Evolutionary conservation across 225 moss, liverwort and hornwort species (phyloP).

Genomic region (Anthoceros angustus): DNA sequence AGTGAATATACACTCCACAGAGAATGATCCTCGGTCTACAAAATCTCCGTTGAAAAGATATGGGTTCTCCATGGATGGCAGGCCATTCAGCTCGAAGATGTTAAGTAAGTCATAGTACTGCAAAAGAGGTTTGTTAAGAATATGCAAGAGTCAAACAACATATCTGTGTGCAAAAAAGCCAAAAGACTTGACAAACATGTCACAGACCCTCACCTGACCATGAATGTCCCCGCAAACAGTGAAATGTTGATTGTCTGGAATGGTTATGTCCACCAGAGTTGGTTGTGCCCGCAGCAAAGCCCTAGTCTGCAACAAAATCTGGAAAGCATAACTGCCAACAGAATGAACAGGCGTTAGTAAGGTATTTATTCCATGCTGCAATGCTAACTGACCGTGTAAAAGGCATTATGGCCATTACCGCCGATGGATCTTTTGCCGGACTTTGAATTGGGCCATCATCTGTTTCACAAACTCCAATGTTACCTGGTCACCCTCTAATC

Average conservation of each 20-base stretch:
- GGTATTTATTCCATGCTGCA: background rate
- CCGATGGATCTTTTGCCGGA: constrained; percentile 70
- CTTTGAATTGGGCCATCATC: constrained; percentile 94
- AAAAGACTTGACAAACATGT: background rate
- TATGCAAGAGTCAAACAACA: background rate
- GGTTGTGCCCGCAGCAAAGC: constrained; percentile 58
- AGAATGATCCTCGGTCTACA: constrained; percentile 97
- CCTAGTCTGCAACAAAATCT: constrained; percentile 74
- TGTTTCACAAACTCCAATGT: constrained; percentile 79
- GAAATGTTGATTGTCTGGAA: constrained; percentile 61
- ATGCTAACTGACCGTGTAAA: background rate
- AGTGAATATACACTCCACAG: constrained; percentile 95
- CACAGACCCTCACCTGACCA: constrained; percentile 51
- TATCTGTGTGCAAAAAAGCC: background rate
- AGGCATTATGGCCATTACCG: constrained; percentile 23
- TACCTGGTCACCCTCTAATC: constrained; percentile 60
- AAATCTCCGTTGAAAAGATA: constrained; percentile 99
- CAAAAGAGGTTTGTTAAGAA: constrained; percentile 7
- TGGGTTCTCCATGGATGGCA: constrained; percentile 84
- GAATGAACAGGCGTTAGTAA: background rate
- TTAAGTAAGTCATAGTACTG: constrained; percentile 93
- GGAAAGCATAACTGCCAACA: constrained; percentile 64
- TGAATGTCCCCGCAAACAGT: constrained; percentile 98
- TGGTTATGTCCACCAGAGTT: constrained; percentile 74
- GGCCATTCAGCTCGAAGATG: constrained; percentile 83